Conservation (phyloP, 768 basidiomycete genomes). For the Trametes cinnabarina region DNA sequence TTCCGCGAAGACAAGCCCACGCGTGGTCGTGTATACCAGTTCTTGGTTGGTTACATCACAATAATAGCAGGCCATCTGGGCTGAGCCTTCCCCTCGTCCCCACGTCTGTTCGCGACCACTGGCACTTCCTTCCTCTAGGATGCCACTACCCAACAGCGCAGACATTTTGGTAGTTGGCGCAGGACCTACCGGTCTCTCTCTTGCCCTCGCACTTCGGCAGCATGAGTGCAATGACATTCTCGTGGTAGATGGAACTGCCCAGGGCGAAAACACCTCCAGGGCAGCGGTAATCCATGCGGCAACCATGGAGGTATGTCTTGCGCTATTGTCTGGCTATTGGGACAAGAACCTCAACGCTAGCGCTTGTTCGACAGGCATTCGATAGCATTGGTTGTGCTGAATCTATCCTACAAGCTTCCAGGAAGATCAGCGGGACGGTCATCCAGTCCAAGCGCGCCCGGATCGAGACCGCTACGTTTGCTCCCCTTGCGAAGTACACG, state of each 20-base stretch:
- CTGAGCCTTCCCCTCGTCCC: background rate
- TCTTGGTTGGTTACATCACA: too few relatives aligned
- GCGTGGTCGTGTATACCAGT: background rate
- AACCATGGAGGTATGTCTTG: constrained; percentile 45
- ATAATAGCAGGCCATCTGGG: too few relatives aligned
- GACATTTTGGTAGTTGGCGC: constrained; percentile 50
- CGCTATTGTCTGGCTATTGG: too few relatives aligned
- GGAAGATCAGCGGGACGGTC: constrained; percentile 28
- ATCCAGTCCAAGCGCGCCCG: constrained; percentile 32
- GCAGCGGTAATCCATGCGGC: constrained; percentile 50
- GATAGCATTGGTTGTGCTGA: constrained; percentile 45
- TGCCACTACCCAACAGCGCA: constrained; percentile 36
- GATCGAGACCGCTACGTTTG: constrained; percentile 33
- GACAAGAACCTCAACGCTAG: too few relatives aligned
- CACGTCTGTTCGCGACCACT: background rate
- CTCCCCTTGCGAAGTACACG: constrained; percentile 39
- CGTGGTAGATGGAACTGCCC: constrained; percentile 39
- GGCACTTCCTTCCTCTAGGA: background rate
- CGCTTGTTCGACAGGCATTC: constrained; percentile 36
- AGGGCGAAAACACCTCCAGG: constrained; percentile 41
- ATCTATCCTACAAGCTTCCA: constrained; percentile 37
- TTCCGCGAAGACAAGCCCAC: background rate
- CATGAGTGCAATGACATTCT: constrained; percentile 43
- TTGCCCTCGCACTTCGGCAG: constrained; percentile 44
- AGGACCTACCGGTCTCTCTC: constrained; percentile 47